Base-by-base conservation (phyloP, 306 rosid species). In the Fragaria vesca region DNA sequence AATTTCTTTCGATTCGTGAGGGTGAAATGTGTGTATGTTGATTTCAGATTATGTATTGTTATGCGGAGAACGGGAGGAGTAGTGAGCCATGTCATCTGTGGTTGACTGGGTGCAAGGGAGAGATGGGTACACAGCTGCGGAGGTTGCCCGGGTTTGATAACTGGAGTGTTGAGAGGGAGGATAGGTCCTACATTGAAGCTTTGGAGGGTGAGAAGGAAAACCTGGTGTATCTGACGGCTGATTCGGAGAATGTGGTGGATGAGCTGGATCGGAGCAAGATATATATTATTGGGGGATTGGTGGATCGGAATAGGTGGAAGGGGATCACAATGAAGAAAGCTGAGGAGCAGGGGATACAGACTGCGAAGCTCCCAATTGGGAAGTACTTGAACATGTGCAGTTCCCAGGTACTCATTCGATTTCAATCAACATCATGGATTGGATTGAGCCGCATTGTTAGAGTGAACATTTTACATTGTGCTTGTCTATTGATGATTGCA, bases 251-350 rank as follows among this genome's bases (percentile, higher is more conserved):
- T 68, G 97, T 92, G 74, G 93, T 95, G 32, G 91, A 92, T 60
- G 93, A 89, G n/a, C 96, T 95, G 78, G 98, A 95, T 83, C 77
- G 71, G 10, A 89, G 80, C 67, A 95, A 88, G 80, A 77, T 88
- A 46, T 95, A 95, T 74, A 84, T 95, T 50, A 79, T 95, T 77
- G 98, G 97, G 57, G 98, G 98, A 17, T 85, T 92, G 72, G 97
- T 95, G 62, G 98, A 95, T 83, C 90, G 98, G 58, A 95, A 95
- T 70, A 72, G 97, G 67, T 91, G 97, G 93, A 95, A 93, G 83
- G 99, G 97, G 54, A 86, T 95, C 62, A 92, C 97, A 48, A 80
- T 89, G 94, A 85, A 89, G 86, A 95, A 95, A 81, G 97, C 99
- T 5, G 74, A 86, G 69, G 97, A 91, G 78, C 97, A 95, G 86